Evolutionary conservation across 1,284 basidiomycete genomes (phyloP).

Genomic region (Leccinum pallidistipes): DNA sequence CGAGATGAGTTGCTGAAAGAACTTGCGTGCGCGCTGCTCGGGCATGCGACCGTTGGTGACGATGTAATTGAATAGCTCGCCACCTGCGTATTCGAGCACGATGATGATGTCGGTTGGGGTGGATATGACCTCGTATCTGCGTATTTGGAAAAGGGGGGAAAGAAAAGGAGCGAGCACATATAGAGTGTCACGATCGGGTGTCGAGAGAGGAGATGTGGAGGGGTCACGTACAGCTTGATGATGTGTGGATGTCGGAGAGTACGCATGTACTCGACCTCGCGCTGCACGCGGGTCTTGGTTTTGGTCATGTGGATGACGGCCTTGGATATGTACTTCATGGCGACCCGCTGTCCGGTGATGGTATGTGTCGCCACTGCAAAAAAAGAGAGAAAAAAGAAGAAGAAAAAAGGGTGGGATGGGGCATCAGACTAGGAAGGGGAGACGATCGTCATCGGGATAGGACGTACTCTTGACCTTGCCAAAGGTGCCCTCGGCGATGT

Average conservation of each 20-base stretch:
- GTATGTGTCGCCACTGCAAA: background rate
- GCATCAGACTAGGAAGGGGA: conserved; percentile 16
- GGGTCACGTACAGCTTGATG: conserved; percentile 80
- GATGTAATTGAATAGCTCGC: conserved; percentile 96
- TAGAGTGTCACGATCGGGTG: conserved; percentile 11
- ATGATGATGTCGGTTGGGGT: conserved; percentile 94
- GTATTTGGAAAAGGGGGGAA: background rate
- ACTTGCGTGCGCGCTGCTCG: conserved; percentile 81
- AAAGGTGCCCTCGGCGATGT: conserved; percentile 91
- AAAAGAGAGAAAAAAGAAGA: conserved; percentile 2
- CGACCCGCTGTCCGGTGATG: conserved; percentile 91
- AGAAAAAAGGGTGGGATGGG: conserved; percentile 4
- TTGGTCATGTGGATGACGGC: conserved; percentile 91
- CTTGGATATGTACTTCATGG: conserved; percentile 97
- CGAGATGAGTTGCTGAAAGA: conserved; percentile 96
- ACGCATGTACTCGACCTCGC: conserved; percentile 95
- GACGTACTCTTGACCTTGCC: conserved; percentile 95
- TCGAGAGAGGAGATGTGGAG: conserved; percentile 1
- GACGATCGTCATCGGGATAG: conserved; percentile 12
- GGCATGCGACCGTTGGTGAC: conserved; percentile 87
- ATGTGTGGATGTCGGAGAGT: conserved; percentile 92
- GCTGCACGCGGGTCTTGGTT: conserved; percentile 89
- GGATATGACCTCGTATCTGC: conserved; percentile 94
- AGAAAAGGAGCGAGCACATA: background rate
- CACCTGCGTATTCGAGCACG: conserved; percentile 91